A percentile compares a stretch with the other conserved stretches of the same genome.
Evolutionary conservation across 2,329 filamentous ascomycete genomes (phyloP).

Genomic region (Fusarium vanettenii): DNA sequence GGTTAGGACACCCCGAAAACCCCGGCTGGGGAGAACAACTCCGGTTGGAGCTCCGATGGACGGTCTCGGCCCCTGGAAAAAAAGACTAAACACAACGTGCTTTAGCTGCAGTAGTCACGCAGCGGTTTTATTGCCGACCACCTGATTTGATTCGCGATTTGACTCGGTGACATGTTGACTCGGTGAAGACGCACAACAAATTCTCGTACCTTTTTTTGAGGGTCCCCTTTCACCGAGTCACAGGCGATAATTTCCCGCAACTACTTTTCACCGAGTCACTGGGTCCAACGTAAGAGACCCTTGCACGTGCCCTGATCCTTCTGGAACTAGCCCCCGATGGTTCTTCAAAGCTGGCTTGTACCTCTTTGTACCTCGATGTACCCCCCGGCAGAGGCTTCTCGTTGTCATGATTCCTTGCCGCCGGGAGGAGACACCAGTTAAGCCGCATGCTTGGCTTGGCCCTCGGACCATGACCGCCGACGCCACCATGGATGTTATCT

Average conservation of each 20-base stretch:
- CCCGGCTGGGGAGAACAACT: neutral
- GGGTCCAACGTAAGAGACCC: constrained; percentile 1
- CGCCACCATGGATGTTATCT: constrained; percentile 29
- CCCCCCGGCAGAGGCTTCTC: constrained; percentile 20
- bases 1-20: neutral
- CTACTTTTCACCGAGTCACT: constrained; percentile 35
- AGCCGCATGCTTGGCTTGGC: constrained; percentile 17
- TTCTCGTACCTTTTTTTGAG: constrained; percentile 8
- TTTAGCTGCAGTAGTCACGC: neutral
- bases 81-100: neutral
- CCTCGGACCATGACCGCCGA: constrained; percentile 38
- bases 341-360: neutral
- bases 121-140: constrained; percentile 22
- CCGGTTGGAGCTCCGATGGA: neutral
- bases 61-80: neutral
- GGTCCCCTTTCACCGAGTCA: constrained; percentile 29
- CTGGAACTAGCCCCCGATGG: constrained; percentile 22
- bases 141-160: constrained; percentile 30
- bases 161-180: constrained; percentile 31
- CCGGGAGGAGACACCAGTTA: neutral
- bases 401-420: neutral
- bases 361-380: constrained; percentile 12
- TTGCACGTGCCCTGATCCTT: neutral
- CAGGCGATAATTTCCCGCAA: constrained; percentile 3
- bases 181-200: constrained; percentile 12